Evolutionary conservation across 306 rosid species (phyloP).

Genomic region (Betula pendula): DNA sequence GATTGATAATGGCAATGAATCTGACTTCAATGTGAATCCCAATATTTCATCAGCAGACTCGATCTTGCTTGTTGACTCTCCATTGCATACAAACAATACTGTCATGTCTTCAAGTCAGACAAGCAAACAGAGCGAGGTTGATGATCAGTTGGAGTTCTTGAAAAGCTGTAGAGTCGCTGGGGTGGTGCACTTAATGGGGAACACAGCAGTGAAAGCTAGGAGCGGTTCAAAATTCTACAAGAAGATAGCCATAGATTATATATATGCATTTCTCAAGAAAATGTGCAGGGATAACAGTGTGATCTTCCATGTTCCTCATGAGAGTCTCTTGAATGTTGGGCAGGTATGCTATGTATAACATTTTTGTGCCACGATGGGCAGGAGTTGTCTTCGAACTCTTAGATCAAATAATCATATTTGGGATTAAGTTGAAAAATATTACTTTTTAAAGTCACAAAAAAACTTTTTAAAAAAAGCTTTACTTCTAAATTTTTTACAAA

Average conservation of each 20-base stretch:
- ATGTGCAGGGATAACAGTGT: constrained; percentile 92
- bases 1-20: constrained; percentile 37
- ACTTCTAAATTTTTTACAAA: no score
- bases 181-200: constrained; percentile 95
- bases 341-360: constrained; percentile 77
- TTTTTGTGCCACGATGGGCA: no score
- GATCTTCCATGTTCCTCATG: constrained; percentile 96
- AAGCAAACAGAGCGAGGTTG: constrained; percentile 62
- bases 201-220: constrained; percentile 72
- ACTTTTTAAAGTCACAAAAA: no score
- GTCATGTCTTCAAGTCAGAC: constrained; percentile 41
- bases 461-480: no score
- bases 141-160: constrained; percentile 77
- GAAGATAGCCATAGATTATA: constrained; percentile 76
- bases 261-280: constrained; percentile 90
- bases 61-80: constrained; percentile 53
- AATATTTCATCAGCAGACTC: constrained; percentile 66
- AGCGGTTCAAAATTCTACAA: constrained; percentile 73
- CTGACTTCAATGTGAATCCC: constrained; percentile 37
- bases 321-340: constrained; percentile 92
- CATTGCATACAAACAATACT: constrained; percentile 36
- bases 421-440: no score
- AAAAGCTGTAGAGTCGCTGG: constrained; percentile 80
- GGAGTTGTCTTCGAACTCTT: no score
- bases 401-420: no score